Evolutionary conservation across 805 yeast genomes (phyloP).

Genomic region (Yamadazyma insecticola): DNA sequence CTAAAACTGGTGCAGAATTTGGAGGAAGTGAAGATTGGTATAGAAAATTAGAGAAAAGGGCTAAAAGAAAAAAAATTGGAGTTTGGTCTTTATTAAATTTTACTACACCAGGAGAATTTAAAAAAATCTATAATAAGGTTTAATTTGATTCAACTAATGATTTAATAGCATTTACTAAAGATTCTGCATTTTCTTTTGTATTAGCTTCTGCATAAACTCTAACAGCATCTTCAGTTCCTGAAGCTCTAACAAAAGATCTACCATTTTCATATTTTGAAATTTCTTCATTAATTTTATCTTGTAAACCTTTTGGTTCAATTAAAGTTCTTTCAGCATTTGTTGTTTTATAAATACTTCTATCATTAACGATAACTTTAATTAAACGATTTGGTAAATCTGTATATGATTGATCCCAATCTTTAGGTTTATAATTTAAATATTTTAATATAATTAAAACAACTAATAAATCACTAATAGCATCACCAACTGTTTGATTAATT

Average conservation of each 20-base stretch:
- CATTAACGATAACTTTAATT: slow-evolving; percentile 77
- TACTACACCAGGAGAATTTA: slow-evolving; percentile 77
- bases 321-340: slow-evolving; percentile 87
- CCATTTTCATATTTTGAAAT: slow-evolving; percentile 57
- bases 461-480: slow-evolving; percentile 89
- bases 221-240: slow-evolving; percentile 97
- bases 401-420: slow-evolving; percentile 72
- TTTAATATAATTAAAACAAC: slow-evolving; percentile 65
- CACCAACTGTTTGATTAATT: slow-evolving; percentile 98
- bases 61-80: slow-evolving; percentile 56
- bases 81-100: slow-evolving; percentile 60
- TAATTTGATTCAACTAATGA: slow-evolving; percentile 19
- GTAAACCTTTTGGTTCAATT: slow-evolving; percentile 74
- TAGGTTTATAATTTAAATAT: slow-evolving; percentile 54
- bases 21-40: slow-evolving; percentile 69
- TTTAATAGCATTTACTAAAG: slow-evolving; percentile 18
- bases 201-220: slow-evolving; percentile 91
- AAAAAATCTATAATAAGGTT: slow-evolving; percentile 34
- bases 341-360: slow-evolving; percentile 73
- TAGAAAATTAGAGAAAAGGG: slow-evolving; percentile 52
- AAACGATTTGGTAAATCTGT: slow-evolving; percentile 83
- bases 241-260: slow-evolving; percentile 91
- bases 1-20: slow-evolving; percentile 75
- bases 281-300: slow-evolving; percentile 59
- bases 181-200: slow-evolving; percentile 27